Conservation (phyloP, 495 filamentous ascomycete species). For the Sabuloglossum arenarium region DNA sequence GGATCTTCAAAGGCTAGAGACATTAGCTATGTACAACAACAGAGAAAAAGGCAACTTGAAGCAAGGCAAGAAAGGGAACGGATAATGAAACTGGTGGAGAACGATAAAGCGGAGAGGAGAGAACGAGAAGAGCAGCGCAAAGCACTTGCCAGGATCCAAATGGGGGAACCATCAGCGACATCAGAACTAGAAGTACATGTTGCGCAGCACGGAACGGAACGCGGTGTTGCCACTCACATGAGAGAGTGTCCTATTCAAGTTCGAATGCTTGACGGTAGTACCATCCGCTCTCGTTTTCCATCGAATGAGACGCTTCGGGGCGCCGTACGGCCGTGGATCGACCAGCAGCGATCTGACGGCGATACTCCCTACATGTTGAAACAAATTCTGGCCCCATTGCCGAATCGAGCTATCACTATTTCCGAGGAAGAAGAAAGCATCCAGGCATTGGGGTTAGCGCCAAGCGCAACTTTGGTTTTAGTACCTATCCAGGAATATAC, state of each 20-base stretch:
- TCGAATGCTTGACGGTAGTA: constrained; percentile 66
- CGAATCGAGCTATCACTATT: constrained; percentile 48
- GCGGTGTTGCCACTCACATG: not conserved
- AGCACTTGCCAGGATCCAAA: constrained; percentile 12
- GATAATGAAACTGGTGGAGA: constrained; percentile 39
- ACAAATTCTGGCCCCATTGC: constrained; percentile 58
- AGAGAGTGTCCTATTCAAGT: constrained; percentile 49
- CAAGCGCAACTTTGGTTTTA: constrained; percentile 67
- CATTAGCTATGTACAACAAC: constrained; percentile 24
- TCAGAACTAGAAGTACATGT: not conserved
- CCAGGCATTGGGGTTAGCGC: constrained; percentile 42
- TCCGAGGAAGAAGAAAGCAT: constrained; percentile 53
- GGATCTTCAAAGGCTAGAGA: constrained; percentile 11
- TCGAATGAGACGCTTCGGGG: constrained; percentile 37
- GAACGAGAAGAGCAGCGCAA: constrained; percentile 28
- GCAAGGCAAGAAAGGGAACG: constrained; percentile 36
- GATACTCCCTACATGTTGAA: constrained; percentile 58
- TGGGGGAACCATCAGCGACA: not conserved
- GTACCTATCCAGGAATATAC: constrained; percentile 42
- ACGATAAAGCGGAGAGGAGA: constrained; percentile 44
- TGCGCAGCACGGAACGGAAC: not conserved
- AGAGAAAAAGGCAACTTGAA: constrained; percentile 29
- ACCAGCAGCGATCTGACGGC: constrained; percentile 27
- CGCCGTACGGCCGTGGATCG: constrained; percentile 62
- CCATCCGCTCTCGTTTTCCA: constrained; percentile 49